Percentiles rank a stretch among this genome's conserved stretches.
These are phyloP conservation scores for Beauveria brongniartii DNA, from an alignment of 2,329 filamentous ascomycete species.

Conservation along the genomic window DNA sequence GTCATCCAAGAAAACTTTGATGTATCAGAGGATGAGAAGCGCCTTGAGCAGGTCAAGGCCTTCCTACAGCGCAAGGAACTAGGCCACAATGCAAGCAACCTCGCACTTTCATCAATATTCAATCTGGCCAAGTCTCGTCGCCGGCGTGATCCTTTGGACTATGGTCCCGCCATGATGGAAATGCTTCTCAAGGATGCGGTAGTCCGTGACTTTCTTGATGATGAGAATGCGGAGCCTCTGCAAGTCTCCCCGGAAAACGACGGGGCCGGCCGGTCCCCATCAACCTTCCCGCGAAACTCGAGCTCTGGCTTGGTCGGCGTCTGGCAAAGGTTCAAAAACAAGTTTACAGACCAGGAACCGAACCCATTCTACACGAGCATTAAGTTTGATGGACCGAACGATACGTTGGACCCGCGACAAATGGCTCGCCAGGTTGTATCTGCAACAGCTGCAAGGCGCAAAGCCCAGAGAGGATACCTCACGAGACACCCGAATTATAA, in stretches of 20 bases:
- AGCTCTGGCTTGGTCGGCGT: slow-evolving; percentile 41
- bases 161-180: slow-evolving; percentile 84
- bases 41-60: slow-evolving; percentile 88
- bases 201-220: slow-evolving; percentile 88
- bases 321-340: slow-evolving; percentile 52
- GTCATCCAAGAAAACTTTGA: slow-evolving; percentile 99
- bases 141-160: slow-evolving; percentile 77
- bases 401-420: slow-evolving; percentile 72
- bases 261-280: background rate
- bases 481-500: slow-evolving; percentile 85
- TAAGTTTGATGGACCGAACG: slow-evolving; percentile 62
- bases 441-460: slow-evolving; percentile 73
- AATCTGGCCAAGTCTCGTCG: slow-evolving; percentile 51
- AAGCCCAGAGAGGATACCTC: slow-evolving; percentile 85
- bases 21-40: slow-evolving; percentile 96
- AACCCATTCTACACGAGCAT: slow-evolving; percentile 89
- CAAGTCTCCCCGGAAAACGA: slow-evolving; percentile 22
- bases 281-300: background rate
- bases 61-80: slow-evolving; percentile 89
- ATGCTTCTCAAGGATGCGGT: slow-evolving; percentile 96
- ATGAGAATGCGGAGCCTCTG: slow-evolving; percentile 32
- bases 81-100: slow-evolving; percentile 61
- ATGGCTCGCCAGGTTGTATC: slow-evolving; percentile 88
- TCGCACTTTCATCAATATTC: slow-evolving; percentile 67
- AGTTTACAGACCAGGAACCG: slow-evolving; percentile 61